Base-by-base conservation (phyloP, 2,329 filamentous ascomycete genomes). In the Lasiodiplodia theobromae region DNA sequence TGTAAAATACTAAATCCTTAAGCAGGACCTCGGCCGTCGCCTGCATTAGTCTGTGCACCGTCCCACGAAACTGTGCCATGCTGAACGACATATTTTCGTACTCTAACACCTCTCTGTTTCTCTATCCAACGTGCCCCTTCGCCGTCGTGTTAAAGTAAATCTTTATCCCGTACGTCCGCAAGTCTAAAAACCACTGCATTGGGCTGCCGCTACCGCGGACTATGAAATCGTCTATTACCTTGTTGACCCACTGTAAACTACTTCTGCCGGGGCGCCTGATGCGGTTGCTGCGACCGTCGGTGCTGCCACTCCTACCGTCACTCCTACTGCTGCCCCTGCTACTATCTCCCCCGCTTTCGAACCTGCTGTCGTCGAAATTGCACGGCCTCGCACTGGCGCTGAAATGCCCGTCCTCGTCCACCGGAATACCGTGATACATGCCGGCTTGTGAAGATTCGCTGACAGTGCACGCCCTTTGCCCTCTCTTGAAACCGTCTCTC, bases 131-230 rank as follows among this genome's bases (percentile, higher is more conserved):
- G 16, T 70, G 37, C 21, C 70, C 58, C 18, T 23, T 58, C 23
- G 53, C 56, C 40, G 65, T 73, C 3, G 56, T 72, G 51, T 73
- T 72, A 21, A 70, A 70, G 60, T 70, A 21, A 38, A 71, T 69
- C 63, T 71, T 71, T 23, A 71, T 58, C 23, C 71, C 47, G 31
- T 71, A 72, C 51, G 63, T 70, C 44, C 65, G 68, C 47, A 72
- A 68, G 58, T 70, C 68, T 25, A 73, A 58, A 51, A 72, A 71
- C 72, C 47, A 73, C 56, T 73, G 28, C 49, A 73, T 70, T 11
- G 56, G 69, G 21, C 65, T 64, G 28, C 69, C 38, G 57, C 66
- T 73, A 10, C 70, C 68, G 11, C 67, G 37, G 25, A 72, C 70
- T 12, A 73, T 73, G 23, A 73, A 72, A 38, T 34, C 1, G 52